Evolutionary conservation across 2,329 filamentous ascomycete genomes (phyloP), one percentile per base, ranked within the genome.

Genomic region (Calonectria hawksworthii): DNA sequence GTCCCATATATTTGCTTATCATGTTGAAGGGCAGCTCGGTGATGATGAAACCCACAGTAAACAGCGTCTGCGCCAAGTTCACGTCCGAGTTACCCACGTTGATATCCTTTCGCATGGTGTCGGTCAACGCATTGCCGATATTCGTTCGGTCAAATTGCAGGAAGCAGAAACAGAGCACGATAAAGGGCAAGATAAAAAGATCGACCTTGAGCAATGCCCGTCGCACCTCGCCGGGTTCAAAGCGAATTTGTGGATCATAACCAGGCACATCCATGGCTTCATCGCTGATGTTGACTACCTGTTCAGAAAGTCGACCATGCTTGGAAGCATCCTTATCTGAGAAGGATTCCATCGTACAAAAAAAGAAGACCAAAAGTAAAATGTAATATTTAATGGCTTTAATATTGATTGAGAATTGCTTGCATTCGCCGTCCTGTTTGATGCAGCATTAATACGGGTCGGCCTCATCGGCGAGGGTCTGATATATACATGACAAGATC

Each of bases 111-210:
- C 87, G 85, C 54, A 91, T 86, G 4, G 85, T 87, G 51, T 90
- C 89, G 4, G 89, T 91, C 50, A 91, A 77, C 3, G 89, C 89
- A 41, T 89, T 90, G 70, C 86, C 86, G 68, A 89, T 89, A 73
- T 87, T 88, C 59, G 76, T 83, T 10, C 82, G 81, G 36, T 84
- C 82, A 44, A 84, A 83, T 23, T 84, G 83, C 3, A 84, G 81
- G 51, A 83, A 82, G 41, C 79, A 83, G 41, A 84, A 84, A 34
- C 81, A 82, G 6, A 83, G 75, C 2, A 84, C 75, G 4, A 84
- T 82, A 18, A 81, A 78, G 0, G 83, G 82, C 34, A 84, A 56
- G 2, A 84, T 81, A 2, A 75, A 75, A 1, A 81, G 61, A 52
- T 84, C 83, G 1, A 81, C 80, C 21, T 83, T 82, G 0, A 79